phyloP scores from a whole-genome alignment of 495 filamentous ascomycete species.

The Baudoinia panamericana region DNA sequence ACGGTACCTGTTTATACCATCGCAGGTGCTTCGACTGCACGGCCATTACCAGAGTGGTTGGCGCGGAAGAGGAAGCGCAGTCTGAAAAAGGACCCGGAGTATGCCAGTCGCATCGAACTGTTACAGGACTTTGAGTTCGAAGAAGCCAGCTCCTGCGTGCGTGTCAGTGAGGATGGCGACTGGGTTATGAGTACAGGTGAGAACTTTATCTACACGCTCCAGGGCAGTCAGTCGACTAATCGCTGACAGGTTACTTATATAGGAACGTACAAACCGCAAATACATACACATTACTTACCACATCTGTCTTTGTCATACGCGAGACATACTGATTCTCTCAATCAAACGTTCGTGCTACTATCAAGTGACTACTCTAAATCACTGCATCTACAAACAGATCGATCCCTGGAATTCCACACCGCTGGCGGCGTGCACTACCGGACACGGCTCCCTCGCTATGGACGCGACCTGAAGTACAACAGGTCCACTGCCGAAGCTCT shows the following conservation, averaged over 20 bases:
- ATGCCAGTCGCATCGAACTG: conserved; percentile 83
- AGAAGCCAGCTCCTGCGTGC: conserved; percentile 86
- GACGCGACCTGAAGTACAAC: conserved; percentile 77
- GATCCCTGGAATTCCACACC: conserved; percentile 88
- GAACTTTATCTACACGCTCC: background rate
- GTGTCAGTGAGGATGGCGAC: conserved; percentile 88
- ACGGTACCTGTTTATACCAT: conserved; percentile 93
- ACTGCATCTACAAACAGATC: conserved; percentile 81
- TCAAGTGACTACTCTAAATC: conserved; percentile 92
- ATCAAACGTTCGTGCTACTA: conserved; percentile 84
- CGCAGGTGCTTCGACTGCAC: conserved; percentile 77
- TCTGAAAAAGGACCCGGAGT: conserved; percentile 85
- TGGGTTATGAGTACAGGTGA: conserved; percentile 95
- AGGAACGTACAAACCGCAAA: conserved; percentile 91
- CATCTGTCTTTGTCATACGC: conserved; percentile 86
- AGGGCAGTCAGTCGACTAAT: background rate
- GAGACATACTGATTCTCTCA: conserved; percentile 85
- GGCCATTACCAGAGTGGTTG: conserved; percentile 91
- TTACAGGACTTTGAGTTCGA: conserved; percentile 98
- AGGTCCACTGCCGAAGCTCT: conserved; percentile 75
- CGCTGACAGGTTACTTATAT: conserved; percentile 6
- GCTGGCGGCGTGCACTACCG: conserved; percentile 77
- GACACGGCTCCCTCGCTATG: conserved; percentile 80
- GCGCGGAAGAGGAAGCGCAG: conserved; percentile 82
- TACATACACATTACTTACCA: conserved; percentile 86